Percentiles rank a stretch among this genome's conserved stretches.
phyloP scores from a whole-genome alignment of 805 yeast genomes.

The Cephaloascus albidus region DNA sequence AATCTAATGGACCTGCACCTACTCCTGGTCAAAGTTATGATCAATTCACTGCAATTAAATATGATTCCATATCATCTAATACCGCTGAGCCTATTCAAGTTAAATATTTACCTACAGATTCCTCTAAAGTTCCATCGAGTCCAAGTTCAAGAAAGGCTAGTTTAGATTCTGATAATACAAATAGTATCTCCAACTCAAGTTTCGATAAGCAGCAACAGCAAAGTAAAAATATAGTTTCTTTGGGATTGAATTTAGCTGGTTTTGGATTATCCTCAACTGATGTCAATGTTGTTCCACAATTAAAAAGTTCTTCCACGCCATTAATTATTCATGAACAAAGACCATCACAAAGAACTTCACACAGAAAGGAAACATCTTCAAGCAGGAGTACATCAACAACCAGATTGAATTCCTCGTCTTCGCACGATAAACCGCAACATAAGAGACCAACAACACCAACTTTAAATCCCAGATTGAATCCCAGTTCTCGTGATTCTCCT shows the following conservation, averaged over 20 bases:
- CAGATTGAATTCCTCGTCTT: not conserved
- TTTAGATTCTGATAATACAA: not conserved
- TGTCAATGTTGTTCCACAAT: not conserved
- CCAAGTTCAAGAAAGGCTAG: not conserved
- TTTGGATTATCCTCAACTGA: not conserved
- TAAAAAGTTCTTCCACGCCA: not conserved
- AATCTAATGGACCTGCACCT: not conserved
- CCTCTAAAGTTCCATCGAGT: not conserved
- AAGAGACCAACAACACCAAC: not conserved
- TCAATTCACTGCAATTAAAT: constrained; percentile 26
- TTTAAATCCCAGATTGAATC: not conserved
- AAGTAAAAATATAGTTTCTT: not conserved
- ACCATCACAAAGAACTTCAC: not conserved
- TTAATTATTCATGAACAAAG: not conserved
- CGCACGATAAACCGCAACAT: not conserved
- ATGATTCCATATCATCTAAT: constrained; percentile 15
- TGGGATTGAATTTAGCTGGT: not conserved
- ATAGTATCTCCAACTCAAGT: not conserved
- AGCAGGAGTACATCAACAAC: not conserved
- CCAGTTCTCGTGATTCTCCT: not conserved
- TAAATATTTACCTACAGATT: constrained; percentile 16
- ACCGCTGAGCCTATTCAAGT: constrained; percentile 21
- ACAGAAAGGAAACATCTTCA: not conserved
- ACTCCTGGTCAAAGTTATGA: constrained; percentile 5
- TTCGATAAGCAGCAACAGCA: not conserved